Base-by-base conservation (phyloP, 2,329 filamentous ascomycete genomes). In the Xylariaceae sp. region DNA sequence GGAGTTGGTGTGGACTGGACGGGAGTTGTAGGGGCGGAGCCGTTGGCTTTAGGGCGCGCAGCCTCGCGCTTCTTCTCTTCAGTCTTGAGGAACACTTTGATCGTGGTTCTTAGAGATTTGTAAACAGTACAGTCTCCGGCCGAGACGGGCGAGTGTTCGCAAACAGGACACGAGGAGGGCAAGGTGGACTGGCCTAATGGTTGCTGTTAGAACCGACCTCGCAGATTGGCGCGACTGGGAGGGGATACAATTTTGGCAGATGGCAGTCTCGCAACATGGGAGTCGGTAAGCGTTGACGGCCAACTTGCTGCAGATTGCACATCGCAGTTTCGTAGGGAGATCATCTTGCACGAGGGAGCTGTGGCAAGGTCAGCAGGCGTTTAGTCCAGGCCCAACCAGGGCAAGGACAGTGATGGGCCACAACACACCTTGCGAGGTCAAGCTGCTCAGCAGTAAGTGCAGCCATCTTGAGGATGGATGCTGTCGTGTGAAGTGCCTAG, bases 241-340 rank as follows among this genome's bases (percentile, higher is more conserved):
- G 45, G 45, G 19, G 45, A 66, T 76, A 97, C 94, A 99, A 59
- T 78, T 81, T 66, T 93, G 88, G 77, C 94, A 97, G 53, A 97
- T 96, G 39, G 89, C 87, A 68, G 96, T 93, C 66, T 97, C 94
- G 71, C 94, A 99, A 73, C 94, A 99, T 1, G 92, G 90, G 28
- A 97, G 78, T 58, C 92, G 89, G 69, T 90, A 96, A 9, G 93
- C 90, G 69, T 97, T 95, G 59, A 96, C 77, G 31, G 91, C 92
- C 53, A 97, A 79, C 70, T 89, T 91, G 74, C 88, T 94, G 74
- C 94, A 99, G 62, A 90, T 89, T 47, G 90, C 90, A 77, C 94
- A 99, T 72, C 92, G 88, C 58, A 99, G 81, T 78, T 96, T 97
- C 65, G 92, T 90, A n/a, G 94, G 94, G 52, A 97, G 91, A 57